These are phyloP conservation scores for Groenewaldozyma sp. DNA, from an alignment of 1,139 yeast species.

Conservation along the genomic window DNA sequence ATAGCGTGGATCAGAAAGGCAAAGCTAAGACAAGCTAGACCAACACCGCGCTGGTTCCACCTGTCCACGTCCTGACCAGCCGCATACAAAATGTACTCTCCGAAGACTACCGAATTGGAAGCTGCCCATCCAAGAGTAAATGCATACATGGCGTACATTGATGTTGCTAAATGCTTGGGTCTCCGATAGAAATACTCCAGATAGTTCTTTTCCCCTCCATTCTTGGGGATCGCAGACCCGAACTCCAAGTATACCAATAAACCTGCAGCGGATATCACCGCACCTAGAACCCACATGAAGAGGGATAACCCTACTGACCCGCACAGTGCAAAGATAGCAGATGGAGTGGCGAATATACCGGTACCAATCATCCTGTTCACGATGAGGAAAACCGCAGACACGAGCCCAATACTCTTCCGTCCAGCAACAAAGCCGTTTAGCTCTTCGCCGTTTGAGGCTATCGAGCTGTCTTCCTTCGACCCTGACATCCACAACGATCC, in stretches of 20 bases:
- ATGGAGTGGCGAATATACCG: conserved; percentile 78
- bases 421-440: not conserved
- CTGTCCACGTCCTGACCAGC: conserved; percentile 58
- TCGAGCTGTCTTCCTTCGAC: no score
- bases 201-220: conserved; percentile 85
- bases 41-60: conserved; percentile 72
- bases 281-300: conserved; percentile 70
- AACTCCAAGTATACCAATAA: conserved; percentile 73
- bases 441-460: no score
- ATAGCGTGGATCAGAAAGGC: conserved; percentile 58
- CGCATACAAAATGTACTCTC: conserved; percentile 50
- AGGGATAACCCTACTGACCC: conserved; percentile 73
- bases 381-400: conserved; percentile 62
- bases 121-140: conserved; percentile 82
- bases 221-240: conserved; percentile 75
- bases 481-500: no score
- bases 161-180: conserved; percentile 62
- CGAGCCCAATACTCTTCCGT: conserved; percentile 40
- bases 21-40: conserved; percentile 64
- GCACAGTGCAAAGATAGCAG: conserved; percentile 57
- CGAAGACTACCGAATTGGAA: conserved; percentile 52
- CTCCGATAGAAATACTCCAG: conserved; percentile 60
- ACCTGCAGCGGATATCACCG: conserved; percentile 64
- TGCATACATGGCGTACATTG: conserved; percentile 68
- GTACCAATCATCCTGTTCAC: conserved; percentile 81